These are phyloP conservation scores for Oryza punctata DNA, from an alignment of 176 grass and related monocot genomes.

Conservation along the genomic window DNA sequence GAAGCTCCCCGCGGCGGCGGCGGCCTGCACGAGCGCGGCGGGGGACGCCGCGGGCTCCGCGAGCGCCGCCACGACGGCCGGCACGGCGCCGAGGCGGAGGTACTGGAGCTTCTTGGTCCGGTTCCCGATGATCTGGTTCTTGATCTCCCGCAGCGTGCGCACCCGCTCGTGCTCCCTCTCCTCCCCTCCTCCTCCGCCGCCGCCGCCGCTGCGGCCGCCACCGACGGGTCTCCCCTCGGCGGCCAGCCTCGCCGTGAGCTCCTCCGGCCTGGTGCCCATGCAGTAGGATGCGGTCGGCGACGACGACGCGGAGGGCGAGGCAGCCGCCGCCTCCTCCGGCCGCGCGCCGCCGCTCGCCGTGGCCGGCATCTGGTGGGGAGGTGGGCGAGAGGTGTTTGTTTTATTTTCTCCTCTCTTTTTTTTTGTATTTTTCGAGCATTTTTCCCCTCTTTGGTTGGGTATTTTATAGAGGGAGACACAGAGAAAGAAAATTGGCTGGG, in stretches of 20 bases:
- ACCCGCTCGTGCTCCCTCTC: constrained; percentile 57
- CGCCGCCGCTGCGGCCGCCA: constrained; percentile 16
- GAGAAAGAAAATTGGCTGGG: constrained; percentile 29
- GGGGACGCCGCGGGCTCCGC: constrained; percentile 42
- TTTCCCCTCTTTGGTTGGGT: constrained; percentile 29
- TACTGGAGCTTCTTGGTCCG: constrained; percentile 96
- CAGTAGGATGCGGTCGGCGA: constrained; percentile 7
- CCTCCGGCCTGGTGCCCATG: constrained; percentile 65
- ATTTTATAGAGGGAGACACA: constrained; percentile 27
- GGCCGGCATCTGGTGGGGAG: constrained; percentile 55
- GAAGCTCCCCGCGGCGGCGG: constrained; percentile 84
- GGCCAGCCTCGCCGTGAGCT: constrained; percentile 56
- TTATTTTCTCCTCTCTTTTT: background rate
- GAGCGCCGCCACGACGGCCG: constrained; percentile 69
- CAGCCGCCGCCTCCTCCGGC: constrained; percentile 43
- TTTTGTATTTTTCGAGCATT: background rate
- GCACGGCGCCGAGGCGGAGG: constrained; percentile 81
- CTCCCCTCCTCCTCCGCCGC: constrained; percentile 22
- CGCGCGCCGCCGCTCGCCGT: constrained; percentile 61
- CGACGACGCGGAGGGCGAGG: background rate
- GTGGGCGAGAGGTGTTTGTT: constrained; percentile 37
- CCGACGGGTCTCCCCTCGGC: constrained; percentile 7
- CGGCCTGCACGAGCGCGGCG: constrained; percentile 86
- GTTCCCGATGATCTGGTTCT: constrained; percentile 99
- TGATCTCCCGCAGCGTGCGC: constrained; percentile 80